Evolutionary conservation across 139 green algal genomes (phyloP), one percentile per base, ranked within the genome.

Genomic region (Coelastrella sp.): DNA sequence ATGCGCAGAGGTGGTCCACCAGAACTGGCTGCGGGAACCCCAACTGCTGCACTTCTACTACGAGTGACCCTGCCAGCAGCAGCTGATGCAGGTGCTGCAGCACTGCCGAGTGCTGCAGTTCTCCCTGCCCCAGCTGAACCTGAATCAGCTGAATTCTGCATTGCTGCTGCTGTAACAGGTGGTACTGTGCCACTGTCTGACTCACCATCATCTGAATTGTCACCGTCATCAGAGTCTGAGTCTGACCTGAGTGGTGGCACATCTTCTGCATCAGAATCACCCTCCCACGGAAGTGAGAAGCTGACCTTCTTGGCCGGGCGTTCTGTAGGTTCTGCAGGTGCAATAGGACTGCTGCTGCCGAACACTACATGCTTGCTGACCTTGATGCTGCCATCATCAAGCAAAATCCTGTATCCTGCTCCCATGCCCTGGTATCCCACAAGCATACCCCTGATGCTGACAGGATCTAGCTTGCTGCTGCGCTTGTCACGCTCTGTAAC

Each of bases 301-400:
- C 27, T 60, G 74, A 24, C 74, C 74, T 60, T 58, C n/a, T 20
- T 12, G 19, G 74, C n/a, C n/a, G n/a, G n/a, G n/a, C n/a, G n/a
- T n/a, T n/a, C n/a, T n/a, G n/a, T n/a, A n/a, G n/a, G n/a, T n/a
- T n/a, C n/a, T n/a, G n/a, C n/a, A n/a, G 61, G 61, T 75, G 74
- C 24, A 58, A 58, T 8, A 59, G 24, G 73, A 24, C 75, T 93
- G 85, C 49, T 79, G 24, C 73, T 80, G 73, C 73, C 10, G 57
- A 93, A 93, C 20, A n/a, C 75, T 15, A 93, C 90, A 79, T 93
- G 66, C 17, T 74, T 49, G 73, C 70, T 88, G 78, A 78, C 68
- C 14, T 75, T 63, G 73, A 87, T 72, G 0, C 12, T 63, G 19
- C 76, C 74, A 25, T 82, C 66, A 17, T 6, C 14, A 11, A 91